phyloP scores from a whole-genome alignment of 306 rosid species.

The Arachis hypogaea region DNA sequence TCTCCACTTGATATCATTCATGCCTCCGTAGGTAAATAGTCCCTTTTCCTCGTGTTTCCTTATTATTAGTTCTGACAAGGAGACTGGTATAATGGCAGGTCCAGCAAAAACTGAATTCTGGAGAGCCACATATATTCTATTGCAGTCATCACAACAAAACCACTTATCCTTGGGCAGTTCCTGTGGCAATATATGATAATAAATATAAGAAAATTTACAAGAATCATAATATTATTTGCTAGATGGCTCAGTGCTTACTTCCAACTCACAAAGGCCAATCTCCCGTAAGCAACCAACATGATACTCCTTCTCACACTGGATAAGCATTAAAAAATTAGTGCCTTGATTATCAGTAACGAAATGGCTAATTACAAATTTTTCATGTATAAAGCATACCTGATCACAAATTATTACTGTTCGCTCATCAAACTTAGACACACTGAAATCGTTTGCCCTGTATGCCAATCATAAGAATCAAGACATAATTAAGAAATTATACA shows the following conservation, averaged over 20 bases:
- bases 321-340: conserved; percentile 34
- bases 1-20: conserved; percentile 79
- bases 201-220: conserved; percentile 36
- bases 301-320: conserved; percentile 96
- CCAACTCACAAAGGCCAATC: conserved; percentile 77
- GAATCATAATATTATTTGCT: conserved; percentile 30
- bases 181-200: conserved; percentile 45
- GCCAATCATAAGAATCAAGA: conserved; percentile 29
- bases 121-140: conserved; percentile 68
- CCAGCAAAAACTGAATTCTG: conserved; percentile 72
- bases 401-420: conserved; percentile 94
- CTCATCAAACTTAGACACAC: conserved; percentile 86
- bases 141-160: conserved; percentile 94
- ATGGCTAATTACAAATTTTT: neutral
- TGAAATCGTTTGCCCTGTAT: conserved; percentile 84
- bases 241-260: conserved; percentile 56
- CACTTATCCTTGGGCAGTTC: conserved; percentile 98
- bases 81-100: conserved; percentile 63
- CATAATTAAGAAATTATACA: conserved; percentile 1
- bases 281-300: conserved; percentile 95
- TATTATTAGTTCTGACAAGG: conserved; percentile 56
- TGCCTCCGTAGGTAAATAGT: conserved; percentile 52
- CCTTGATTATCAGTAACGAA: conserved; percentile 10
- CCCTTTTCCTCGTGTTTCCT: conserved; percentile 83
- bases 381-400: conserved; percentile 66